phyloP scores from a whole-genome alignment of 1,284 basidiomycete species.

The Cryptococcus deneoformans region DNA sequence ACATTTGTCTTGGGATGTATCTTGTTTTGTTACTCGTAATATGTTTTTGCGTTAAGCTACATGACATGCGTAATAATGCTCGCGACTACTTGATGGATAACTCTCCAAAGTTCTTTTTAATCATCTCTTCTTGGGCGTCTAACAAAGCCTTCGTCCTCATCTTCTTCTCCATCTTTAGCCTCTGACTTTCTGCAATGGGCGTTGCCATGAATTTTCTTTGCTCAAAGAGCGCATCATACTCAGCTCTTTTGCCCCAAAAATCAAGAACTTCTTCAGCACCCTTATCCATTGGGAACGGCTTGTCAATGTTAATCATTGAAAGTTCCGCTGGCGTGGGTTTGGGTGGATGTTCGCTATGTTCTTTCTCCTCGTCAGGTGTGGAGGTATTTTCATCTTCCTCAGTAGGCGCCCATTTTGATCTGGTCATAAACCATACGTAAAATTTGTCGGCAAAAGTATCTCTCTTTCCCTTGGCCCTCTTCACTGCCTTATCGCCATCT shows the following conservation, averaged over 20 bases:
- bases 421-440: slow-evolving; percentile 8
- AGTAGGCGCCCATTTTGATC: slow-evolving; percentile 7
- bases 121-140: not conserved
- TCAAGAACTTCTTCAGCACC: slow-evolving; percentile 13
- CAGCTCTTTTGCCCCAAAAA: slow-evolving; percentile 22
- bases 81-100: not conserved
- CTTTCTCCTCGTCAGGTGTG: too few relatives aligned
- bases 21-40: not conserved
- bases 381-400: not conserved
- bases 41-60: too few relatives aligned
- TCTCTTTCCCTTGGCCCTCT: not conserved
- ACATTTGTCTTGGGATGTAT: not conserved
- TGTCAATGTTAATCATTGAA: slow-evolving; percentile 13
- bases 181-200: slow-evolving; percentile 13
- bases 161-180: slow-evolving; percentile 5
- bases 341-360: too few relatives aligned
- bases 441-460: slow-evolving; percentile 7
- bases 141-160: not conserved
- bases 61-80: too few relatives aligned
- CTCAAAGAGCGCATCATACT: slow-evolving; percentile 12
- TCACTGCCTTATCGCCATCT: not conserved
- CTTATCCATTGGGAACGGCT: slow-evolving; percentile 12
- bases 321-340: not conserved
- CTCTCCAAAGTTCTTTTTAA: not conserved
- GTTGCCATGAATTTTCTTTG: slow-evolving; percentile 13